Base-by-base conservation (phyloP, 2,329 filamentous ascomycete species). In the Ustulina deusta region DNA sequence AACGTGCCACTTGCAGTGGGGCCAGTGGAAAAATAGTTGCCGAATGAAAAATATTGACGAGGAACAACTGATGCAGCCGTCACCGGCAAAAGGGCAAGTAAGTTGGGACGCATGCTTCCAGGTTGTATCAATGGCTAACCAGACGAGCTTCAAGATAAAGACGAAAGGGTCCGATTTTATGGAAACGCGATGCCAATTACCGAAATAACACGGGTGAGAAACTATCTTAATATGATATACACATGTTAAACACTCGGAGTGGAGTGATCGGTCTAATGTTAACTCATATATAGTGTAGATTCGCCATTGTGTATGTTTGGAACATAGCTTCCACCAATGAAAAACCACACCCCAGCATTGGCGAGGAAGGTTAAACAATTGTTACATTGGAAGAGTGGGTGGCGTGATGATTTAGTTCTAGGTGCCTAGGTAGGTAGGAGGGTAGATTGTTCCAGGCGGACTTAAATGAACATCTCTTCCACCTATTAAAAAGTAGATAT, bases 21-120 rank as follows among this genome's bases (percentile, higher is more conserved):
- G 5, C 63, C 51, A 2, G 51, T 62, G 3, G 63, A 62, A 52
- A 66, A 66, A 13, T 57, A 66, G 51, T 66, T 66, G 11, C 58
- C 63, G 34, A 66, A 66, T 20, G 63, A 66, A 38, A 66, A 61
- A 34, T 66, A 66, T 36, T 66, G 63, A 22, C 63, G 57, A 55
- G 63, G 58, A 11, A 56, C 63, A 42, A 66, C 34, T 42, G 57
- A 61, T 20, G 57, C 58, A 3, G 58, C 46, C 5, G 63, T 34
- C 58, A 46, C 42, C 10, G 59, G 63, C 49, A 62, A 40, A 25
- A 66, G 36, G n/a, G 42, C 17, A 27, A 58, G 58, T 29, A 65
- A 32, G 15, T 34, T 36, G 36, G 25, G 52, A 58, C 46, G 61
- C 61, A 63, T 63, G 7, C 6, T 63, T 34, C 17, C 3, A 15